These are phyloP conservation scores for Xylaria polymorpha DNA, from an alignment of 2,329 filamentous ascomycete species.

Conservation along the genomic window DNA sequence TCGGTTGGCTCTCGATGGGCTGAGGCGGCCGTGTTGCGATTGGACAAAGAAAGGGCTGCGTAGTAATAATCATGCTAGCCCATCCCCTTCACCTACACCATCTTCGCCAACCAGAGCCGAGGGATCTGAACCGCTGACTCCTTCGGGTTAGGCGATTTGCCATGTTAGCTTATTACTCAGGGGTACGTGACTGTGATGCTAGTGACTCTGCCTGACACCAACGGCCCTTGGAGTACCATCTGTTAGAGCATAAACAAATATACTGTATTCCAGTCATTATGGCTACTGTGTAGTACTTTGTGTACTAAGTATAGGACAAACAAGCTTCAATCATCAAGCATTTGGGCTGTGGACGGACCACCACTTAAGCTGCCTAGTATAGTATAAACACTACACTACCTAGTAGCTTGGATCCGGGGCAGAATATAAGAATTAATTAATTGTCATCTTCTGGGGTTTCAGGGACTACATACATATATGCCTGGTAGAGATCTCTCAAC, in stretches of 20 bases:
- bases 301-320: constrained; percentile 18
- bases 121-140: constrained; percentile 36
- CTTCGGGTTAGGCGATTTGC: constrained; percentile 32
- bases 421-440: constrained; percentile 18
- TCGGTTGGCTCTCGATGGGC: constrained; percentile 29
- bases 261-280: background rate
- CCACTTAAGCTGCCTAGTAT: constrained; percentile 1
- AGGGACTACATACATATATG: background rate
- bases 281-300: background rate
- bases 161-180: constrained; percentile 28
- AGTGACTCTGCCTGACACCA: constrained; percentile 1
- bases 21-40: constrained; percentile 32
- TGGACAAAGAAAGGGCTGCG: constrained; percentile 32
- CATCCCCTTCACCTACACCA: constrained; percentile 15
- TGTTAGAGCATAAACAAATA: constrained; percentile 16
- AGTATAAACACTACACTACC: background rate
- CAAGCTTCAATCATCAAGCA: constrained; percentile 23
- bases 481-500: background rate
- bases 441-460: constrained; percentile 21
- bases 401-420: constrained; percentile 7
- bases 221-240: constrained; percentile 4
- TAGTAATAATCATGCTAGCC: constrained; percentile 38
- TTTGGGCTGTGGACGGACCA: constrained; percentile 12
- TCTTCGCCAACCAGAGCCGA: constrained; percentile 28
- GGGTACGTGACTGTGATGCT: constrained; percentile 10